Percentiles rank a stretch among this genome's conserved stretches.
Evolutionary conservation across 23 red algal genomes (phyloP).

Genomic region (Rhodosorus marinus): DNA sequence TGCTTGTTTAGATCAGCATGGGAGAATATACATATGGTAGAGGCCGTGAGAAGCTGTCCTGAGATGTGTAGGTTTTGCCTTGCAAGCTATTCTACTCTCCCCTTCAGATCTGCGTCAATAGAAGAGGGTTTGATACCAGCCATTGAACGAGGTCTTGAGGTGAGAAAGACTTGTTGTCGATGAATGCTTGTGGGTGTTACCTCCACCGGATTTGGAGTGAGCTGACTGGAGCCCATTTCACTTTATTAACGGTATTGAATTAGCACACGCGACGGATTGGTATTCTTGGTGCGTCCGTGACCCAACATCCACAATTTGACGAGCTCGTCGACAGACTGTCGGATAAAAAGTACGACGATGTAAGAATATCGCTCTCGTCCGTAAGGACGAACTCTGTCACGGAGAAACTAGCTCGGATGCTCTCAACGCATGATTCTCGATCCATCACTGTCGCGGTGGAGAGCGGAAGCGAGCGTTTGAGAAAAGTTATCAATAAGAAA

Average conservation of each 20-base stretch:
- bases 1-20: constrained; percentile 15
- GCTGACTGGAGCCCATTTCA: no score
- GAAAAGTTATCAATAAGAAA: constrained; percentile 32
- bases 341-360: constrained; percentile 4
- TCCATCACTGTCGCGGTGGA: constrained; percentile 23
- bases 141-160: constrained; percentile 4
- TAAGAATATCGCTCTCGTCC: constrained; percentile 21
- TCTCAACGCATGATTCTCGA: constrained; percentile 8
- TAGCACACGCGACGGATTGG: no score
- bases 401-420: constrained; percentile 4
- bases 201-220: no score
- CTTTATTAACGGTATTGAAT: no score
- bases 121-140: constrained; percentile 9
- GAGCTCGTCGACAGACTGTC: constrained; percentile 1
- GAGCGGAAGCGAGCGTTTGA: constrained; percentile 3
- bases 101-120: constrained; percentile 7
- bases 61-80: constrained; percentile 28
- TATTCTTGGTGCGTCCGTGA: constrained; percentile 24
- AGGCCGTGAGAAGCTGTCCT: constrained; percentile 15
- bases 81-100: constrained; percentile 14
- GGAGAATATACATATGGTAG: constrained; percentile 27
- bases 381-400: constrained; percentile 21
- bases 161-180: no score
- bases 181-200: no score
- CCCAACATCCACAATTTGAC: constrained; percentile 17